A percentile compares a stretch with the other conserved stretches of the same genome.
phyloP scores from a whole-genome alignment of 2,329 filamentous ascomycete species.

The Fusarium fujikuroi region DNA sequence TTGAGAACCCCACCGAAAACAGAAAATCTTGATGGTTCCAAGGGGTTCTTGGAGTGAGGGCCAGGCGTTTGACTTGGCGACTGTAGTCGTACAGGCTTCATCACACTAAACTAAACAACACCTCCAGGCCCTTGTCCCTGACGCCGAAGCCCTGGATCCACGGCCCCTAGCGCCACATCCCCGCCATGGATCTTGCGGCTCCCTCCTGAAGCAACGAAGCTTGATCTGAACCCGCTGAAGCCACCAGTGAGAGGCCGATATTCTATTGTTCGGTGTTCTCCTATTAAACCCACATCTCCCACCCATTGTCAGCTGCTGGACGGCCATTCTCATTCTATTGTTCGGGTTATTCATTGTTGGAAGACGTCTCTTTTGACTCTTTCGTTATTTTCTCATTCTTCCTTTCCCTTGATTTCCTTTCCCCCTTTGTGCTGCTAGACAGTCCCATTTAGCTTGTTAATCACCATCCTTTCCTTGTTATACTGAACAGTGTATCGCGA shows the following conservation, averaged over 20 bases:
- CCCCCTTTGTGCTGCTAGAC: conserved; percentile 40
- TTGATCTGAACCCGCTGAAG: conserved; percentile 31
- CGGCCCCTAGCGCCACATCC: conserved; percentile 39
- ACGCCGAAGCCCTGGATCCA: conserved; percentile 34
- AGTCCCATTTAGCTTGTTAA: conserved; percentile 38
- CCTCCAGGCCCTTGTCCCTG: conserved; percentile 32
- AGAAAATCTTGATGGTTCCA: conserved; percentile 19
- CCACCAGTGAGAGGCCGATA: conserved; percentile 36
- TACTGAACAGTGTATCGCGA: conserved; percentile 29
- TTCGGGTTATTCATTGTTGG: conserved; percentile 40
- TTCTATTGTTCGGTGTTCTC: conserved; percentile 41
- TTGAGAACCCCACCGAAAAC: conserved; percentile 11
- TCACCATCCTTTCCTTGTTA: conserved; percentile 42
- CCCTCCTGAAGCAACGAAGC: conserved; percentile 34
- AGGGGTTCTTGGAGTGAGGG: conserved; percentile 29
- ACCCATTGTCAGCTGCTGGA: conserved; percentile 37
- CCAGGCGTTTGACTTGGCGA: conserved; percentile 44
- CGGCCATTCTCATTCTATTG: conserved; percentile 44
- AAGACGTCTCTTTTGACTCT: conserved; percentile 42
- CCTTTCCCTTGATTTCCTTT: conserved; percentile 33
- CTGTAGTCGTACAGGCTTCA: conserved; percentile 36
- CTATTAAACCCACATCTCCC: conserved; percentile 43
- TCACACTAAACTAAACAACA: conserved; percentile 35
- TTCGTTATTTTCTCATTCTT: conserved; percentile 42
- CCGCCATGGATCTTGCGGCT: conserved; percentile 47